A percentile compares a stretch with the other conserved stretches of the same genome.
Evolutionary conservation across 2,329 filamentous ascomycete species (phyloP).

Genomic region (Nemania serpens): DNA sequence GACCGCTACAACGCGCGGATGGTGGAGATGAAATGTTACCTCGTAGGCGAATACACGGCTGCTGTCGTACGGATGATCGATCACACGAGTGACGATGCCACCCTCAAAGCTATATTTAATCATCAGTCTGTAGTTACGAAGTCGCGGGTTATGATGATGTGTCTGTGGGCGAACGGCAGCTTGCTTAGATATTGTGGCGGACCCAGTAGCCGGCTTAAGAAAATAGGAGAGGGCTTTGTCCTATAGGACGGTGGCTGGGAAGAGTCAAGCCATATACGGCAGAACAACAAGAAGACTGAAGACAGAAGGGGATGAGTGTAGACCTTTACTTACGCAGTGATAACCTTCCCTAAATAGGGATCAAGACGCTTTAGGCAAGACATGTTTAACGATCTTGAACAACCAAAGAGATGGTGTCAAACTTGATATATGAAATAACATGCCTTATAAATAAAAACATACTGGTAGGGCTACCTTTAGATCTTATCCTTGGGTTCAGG

Average conservation of each 20-base stretch:
- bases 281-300: neutral
- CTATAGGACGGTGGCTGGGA: too few relatives aligned
- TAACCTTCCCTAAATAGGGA: constrained; percentile 26
- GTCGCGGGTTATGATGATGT: neutral
- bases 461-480: neutral
- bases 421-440: neutral
- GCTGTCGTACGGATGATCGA: constrained; percentile 32
- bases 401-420: neutral
- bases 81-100: constrained; percentile 34
- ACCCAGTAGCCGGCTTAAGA: too few relatives aligned
- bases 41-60: constrained; percentile 36
- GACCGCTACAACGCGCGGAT: constrained; percentile 32
- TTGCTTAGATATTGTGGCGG: too few relatives aligned
- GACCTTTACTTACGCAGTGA: constrained; percentile 28
- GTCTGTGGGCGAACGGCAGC: neutral
- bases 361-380: constrained; percentile 15
- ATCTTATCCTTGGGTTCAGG: constrained; percentile 2
- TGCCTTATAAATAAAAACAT: neutral
- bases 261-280: neutral
- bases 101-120: constrained; percentile 34
- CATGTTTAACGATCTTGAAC: constrained; percentile 9
- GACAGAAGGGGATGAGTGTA: neutral
- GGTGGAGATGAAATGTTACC: constrained; percentile 35
- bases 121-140: constrained; percentile 4
- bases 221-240: too few relatives aligned